Conservation (phyloP, 78 protist genomes). For the Blattamonas nauphoetae region DNA sequence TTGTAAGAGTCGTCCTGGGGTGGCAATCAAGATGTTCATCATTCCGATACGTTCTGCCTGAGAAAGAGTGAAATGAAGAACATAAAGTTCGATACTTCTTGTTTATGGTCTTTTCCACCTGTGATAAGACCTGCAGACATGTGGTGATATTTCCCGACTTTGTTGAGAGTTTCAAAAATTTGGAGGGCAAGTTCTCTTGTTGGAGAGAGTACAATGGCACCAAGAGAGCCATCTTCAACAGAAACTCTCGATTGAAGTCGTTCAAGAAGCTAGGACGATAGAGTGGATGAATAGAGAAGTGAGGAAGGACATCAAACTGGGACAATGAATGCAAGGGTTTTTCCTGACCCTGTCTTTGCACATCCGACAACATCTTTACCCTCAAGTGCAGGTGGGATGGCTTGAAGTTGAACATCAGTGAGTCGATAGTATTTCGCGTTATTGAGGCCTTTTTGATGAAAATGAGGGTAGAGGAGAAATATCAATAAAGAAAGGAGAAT, state of each 20-base stretch:
- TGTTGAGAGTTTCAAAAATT: constrained; percentile 76
- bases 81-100: constrained; percentile 50
- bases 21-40: constrained; percentile 81
- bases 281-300: neutral
- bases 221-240: constrained; percentile 69
- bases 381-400: too few relatives aligned
- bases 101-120: constrained; percentile 69
- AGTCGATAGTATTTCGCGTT: too few relatives aligned
- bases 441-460: too few relatives aligned
- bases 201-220: constrained; percentile 90
- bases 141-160: constrained; percentile 52
- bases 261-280: constrained; percentile 53
- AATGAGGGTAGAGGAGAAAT: too few relatives aligned
- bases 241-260: constrained; percentile 54
- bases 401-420: too few relatives aligned
- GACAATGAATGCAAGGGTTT: neutral
- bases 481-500: too few relatives aligned
- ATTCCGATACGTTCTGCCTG: constrained; percentile 12
- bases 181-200: constrained; percentile 94
- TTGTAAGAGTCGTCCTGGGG: constrained; percentile 96
- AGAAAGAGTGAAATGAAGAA: too few relatives aligned
- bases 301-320: neutral
- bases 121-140: constrained; percentile 80
- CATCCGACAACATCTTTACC: too few relatives aligned
- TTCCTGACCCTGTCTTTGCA: too few relatives aligned